These are phyloP conservation scores for Lachancea meyersii DNA, from an alignment of 805 yeast genomes.

Conservation along the genomic window DNA sequence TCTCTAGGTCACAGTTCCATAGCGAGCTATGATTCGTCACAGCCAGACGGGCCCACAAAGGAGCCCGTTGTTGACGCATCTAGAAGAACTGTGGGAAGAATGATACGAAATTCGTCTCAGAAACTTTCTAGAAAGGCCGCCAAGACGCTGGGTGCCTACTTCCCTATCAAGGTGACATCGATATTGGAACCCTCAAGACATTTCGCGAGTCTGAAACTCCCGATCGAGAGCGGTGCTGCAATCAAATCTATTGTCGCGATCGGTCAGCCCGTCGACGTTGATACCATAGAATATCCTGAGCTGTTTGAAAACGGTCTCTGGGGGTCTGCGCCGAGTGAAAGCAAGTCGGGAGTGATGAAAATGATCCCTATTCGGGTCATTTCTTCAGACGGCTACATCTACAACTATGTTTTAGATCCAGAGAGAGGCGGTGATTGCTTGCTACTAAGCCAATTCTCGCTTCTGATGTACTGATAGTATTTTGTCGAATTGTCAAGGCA, in stretches of 20 bases:
- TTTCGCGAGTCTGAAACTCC: conserved; percentile 81
- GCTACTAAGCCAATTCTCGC: conserved; percentile 61
- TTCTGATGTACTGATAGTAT: conserved; percentile 24
- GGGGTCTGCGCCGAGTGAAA: conserved; percentile 3
- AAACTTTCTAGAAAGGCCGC: conserved; percentile 75
- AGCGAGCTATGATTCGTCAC: conserved; percentile 9
- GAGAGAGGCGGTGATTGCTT: conserved; percentile 93
- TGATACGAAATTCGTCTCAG: conserved; percentile 73
- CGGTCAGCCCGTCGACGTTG: conserved; percentile 34
- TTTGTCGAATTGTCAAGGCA: too few species aligned
- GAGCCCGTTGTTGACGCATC: conserved; percentile 70
- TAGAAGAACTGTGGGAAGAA: conserved; percentile 65
- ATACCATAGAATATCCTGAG: conserved; percentile 28
- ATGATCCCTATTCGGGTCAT: conserved; percentile 53
- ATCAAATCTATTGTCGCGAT: conserved; percentile 22
- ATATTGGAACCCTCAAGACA: conserved; percentile 86
- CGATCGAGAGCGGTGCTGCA: conserved; percentile 29
- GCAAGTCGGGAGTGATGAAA: conserved; percentile 20
- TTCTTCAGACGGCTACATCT: conserved; percentile 74
- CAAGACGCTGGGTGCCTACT: conserved; percentile 78
- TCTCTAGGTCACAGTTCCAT: conserved; percentile 7
- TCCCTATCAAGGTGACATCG: conserved; percentile 71
- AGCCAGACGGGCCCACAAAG: conserved; percentile 10
- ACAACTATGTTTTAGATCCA: conserved; percentile 74
- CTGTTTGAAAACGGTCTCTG: conserved; percentile 14